Conservation (phyloP, 345 rosid genomes). For the Eucalyptus dawsonii region DNA sequence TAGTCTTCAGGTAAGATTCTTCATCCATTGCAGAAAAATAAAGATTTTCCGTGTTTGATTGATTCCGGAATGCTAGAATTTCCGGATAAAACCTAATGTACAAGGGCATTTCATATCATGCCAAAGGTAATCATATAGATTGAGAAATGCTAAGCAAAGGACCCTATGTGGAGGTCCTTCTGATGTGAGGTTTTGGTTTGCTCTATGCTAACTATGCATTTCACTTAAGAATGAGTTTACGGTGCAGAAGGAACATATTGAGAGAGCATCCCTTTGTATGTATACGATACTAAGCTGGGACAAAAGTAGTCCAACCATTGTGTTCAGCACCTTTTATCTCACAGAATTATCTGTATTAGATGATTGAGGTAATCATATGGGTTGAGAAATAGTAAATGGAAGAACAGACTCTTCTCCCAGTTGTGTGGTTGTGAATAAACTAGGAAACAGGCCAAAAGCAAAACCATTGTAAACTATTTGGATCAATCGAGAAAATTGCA, state of each 20-base stretch:
- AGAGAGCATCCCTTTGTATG: neutral
- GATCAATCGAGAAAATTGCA: neutral
- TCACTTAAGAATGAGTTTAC: neutral
- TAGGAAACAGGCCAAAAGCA: neutral
- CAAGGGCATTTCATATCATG: too few species aligned
- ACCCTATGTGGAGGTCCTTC: neutral
- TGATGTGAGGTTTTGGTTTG: neutral
- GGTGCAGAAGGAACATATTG: neutral
- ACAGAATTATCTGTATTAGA: neutral
- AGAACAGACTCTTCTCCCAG: neutral
- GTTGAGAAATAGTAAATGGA: neutral
- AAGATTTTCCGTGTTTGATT: too few species aligned
- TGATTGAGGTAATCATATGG: neutral
- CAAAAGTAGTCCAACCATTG: neutral
- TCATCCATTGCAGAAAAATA: too few species aligned
- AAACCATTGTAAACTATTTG: neutral
- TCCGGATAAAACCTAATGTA: too few species aligned
- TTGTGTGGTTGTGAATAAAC: neutral
- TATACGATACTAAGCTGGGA: neutral
- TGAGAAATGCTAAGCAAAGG: neutral
- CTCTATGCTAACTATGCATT: neutral
- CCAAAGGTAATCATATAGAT: too few species aligned
- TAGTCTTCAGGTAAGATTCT: too few species aligned
- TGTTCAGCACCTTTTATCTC: neutral
- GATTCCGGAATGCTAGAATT: neutral